Percentiles rank a stretch among this genome's conserved stretches.
Conservation (phyloP, 2,329 filamentous ascomycete species). For the Phaeosphaeria sp. region DNA sequence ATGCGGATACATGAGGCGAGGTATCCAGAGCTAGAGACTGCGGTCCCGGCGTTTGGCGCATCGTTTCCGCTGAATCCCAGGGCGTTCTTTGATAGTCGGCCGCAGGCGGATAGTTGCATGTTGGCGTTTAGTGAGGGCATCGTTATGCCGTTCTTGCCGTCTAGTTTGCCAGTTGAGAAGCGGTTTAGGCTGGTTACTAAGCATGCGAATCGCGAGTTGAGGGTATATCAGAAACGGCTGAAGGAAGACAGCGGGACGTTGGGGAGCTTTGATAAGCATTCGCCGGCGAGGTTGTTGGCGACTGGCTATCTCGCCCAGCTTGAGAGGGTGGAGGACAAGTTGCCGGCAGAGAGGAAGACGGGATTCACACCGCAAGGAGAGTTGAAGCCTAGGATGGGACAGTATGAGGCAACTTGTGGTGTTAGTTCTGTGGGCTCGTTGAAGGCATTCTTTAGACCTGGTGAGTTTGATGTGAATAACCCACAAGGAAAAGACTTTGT, state of each 20-base stretch:
- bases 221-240: slow-evolving; percentile 54
- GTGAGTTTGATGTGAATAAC: slow-evolving; percentile 32
- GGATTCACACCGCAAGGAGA: slow-evolving; percentile 48
- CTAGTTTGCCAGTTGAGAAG: slow-evolving; percentile 41
- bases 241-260: slow-evolving; percentile 17
- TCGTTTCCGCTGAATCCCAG: slow-evolving; percentile 58
- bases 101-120: slow-evolving; percentile 54
- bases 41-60: slow-evolving; percentile 50
- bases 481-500: slow-evolving; percentile 44
- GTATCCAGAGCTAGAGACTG: slow-evolving; percentile 32
- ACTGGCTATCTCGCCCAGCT: slow-evolving; percentile 52
- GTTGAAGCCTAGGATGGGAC: slow-evolving; percentile 38
- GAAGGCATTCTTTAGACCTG: slow-evolving; percentile 41
- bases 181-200: slow-evolving; percentile 50
- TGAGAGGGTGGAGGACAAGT: slow-evolving; percentile 47
- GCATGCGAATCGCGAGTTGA: slow-evolving; percentile 52
- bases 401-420: slow-evolving; percentile 52
- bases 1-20: slow-evolving; percentile 52
- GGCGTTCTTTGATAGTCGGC: slow-evolving; percentile 48
- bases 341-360: slow-evolving; percentile 38
- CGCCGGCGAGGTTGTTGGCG: slow-evolving; percentile 51
- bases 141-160: slow-evolving; percentile 52
- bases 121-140: slow-evolving; percentile 57
- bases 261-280: slow-evolving; percentile 41
- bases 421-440: slow-evolving; percentile 52